Percentiles rank a stretch among this genome's conserved stretches.
These are phyloP conservation scores for Aureobasidium vineae DNA, from an alignment of 2,329 filamentous ascomycete genomes.

Conservation along the genomic window DNA sequence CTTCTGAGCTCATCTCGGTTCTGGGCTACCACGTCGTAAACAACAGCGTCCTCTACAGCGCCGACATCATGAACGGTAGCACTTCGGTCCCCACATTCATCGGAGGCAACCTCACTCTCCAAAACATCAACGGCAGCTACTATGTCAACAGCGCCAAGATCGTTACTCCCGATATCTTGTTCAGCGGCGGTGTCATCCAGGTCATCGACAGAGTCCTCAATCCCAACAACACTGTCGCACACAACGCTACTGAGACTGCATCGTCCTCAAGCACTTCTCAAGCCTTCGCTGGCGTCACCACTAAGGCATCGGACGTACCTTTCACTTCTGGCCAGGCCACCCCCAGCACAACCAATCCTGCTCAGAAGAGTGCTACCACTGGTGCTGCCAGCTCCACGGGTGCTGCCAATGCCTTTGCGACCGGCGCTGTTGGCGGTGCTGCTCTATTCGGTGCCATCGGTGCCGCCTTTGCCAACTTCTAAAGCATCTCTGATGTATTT, in stretches of 20 bases:
- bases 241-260: constrained; percentile 32
- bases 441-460: constrained; percentile 46
- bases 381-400: constrained; percentile 31
- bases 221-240: constrained; percentile 49
- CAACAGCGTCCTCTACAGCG: constrained; percentile 53
- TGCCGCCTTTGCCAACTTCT: constrained; percentile 39
- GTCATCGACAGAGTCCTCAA: constrained; percentile 61
- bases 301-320: constrained; percentile 48
- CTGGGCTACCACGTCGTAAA: constrained; percentile 65
- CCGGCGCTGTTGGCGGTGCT: neutral
- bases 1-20: constrained; percentile 51
- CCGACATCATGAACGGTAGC: constrained; percentile 23
- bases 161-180: constrained; percentile 44
- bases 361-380: constrained; percentile 30
- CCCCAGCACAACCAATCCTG: constrained; percentile 43
- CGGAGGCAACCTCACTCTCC: constrained; percentile 44
- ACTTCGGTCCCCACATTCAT: constrained; percentile 38
- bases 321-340: constrained; percentile 57
- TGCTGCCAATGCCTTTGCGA: constrained; percentile 35
- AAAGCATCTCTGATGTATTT: neutral
- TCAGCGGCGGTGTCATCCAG: constrained; percentile 50
- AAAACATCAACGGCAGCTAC: constrained; percentile 39
- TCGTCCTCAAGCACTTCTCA: constrained; percentile 45
- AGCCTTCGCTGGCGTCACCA: constrained; percentile 57
- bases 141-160: constrained; percentile 49